Conservation (phyloP, 345 rosid genomes). For the Punica granatum region DNA sequence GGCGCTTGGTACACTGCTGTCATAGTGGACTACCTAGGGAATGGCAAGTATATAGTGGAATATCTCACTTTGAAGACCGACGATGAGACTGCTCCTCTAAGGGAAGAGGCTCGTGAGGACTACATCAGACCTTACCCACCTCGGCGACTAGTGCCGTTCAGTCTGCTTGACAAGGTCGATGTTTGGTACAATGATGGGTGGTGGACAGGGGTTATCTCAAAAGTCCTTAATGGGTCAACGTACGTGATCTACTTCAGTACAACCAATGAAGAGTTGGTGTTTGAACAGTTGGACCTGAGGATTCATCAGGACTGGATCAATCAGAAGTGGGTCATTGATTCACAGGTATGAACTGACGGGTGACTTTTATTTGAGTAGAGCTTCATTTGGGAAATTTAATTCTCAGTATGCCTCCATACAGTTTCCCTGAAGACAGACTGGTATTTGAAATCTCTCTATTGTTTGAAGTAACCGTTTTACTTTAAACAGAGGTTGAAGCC, state of each 20-base stretch:
- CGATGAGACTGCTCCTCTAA: slow-evolving; percentile 32
- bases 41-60: slow-evolving; percentile 36
- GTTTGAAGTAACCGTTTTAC: background rate
- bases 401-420: background rate
- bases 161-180: slow-evolving; percentile 41
- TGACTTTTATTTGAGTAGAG: too few species aligned
- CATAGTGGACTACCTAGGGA: slow-evolving; percentile 27
- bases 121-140: slow-evolving; percentile 56
- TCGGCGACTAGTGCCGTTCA: slow-evolving; percentile 14
- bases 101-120: slow-evolving; percentile 23
- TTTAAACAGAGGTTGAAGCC: background rate
- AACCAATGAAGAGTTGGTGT: slow-evolving; percentile 25
- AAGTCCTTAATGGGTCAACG: slow-evolving; percentile 18
- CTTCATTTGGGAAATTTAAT: too few species aligned
- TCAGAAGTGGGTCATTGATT: slow-evolving; percentile 37
- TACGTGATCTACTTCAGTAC: slow-evolving; percentile 32
- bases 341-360: slow-evolving; percentile 26
- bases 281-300: slow-evolving; percentile 31
- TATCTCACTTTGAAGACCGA: slow-evolving; percentile 38
- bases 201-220: slow-evolving; percentile 49
- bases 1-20: slow-evolving; percentile 55
- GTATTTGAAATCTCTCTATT: background rate
- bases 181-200: slow-evolving; percentile 51
- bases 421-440: background rate
- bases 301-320: slow-evolving; percentile 44